These are phyloP conservation scores for Phytomonas sp. DNA, from an alignment of 208 protist genomes.

Conservation along the genomic window DNA sequence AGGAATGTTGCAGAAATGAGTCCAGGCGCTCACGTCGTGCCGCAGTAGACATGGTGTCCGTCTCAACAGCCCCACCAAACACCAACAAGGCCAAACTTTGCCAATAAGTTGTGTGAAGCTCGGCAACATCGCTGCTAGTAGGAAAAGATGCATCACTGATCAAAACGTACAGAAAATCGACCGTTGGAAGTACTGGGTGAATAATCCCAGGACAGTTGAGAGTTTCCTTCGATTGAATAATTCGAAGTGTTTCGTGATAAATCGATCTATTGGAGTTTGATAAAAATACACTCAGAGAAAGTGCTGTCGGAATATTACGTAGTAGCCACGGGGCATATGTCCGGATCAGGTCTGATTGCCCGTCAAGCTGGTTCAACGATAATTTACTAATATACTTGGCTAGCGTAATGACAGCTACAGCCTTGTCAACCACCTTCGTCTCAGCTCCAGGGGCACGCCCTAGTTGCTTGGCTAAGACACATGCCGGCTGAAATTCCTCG, in stretches of 20 bases:
- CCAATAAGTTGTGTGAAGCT: conserved; percentile 30
- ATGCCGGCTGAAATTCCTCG: not conserved
- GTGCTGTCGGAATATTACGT: not conserved
- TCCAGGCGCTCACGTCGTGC: conserved; percentile 18
- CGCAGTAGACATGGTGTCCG: not conserved
- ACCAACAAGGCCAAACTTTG: conserved; percentile 21
- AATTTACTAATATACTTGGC: not conserved
- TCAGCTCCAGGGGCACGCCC: not conserved
- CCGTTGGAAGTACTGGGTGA: not conserved
- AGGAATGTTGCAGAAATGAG: conserved; percentile 36
- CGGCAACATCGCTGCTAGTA: conserved; percentile 8
- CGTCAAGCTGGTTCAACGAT: not conserved
- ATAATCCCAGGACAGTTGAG: not conserved
- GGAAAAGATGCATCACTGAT: not conserved
- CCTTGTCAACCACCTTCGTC: not conserved
- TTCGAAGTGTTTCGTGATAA: not conserved
- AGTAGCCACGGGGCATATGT: not conserved
- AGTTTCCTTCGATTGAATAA: not conserved
- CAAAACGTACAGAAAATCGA: not conserved
- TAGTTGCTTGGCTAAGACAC: not conserved
- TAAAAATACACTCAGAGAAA: not conserved
- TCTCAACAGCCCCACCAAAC: conserved; percentile 7
- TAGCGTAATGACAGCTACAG: not conserved
- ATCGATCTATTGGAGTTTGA: not conserved
- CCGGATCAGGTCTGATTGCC: not conserved